Evolutionary conservation across 2,329 filamentous ascomycete genomes (phyloP).

Genomic region (Ophiostoma angusticollis): DNA sequence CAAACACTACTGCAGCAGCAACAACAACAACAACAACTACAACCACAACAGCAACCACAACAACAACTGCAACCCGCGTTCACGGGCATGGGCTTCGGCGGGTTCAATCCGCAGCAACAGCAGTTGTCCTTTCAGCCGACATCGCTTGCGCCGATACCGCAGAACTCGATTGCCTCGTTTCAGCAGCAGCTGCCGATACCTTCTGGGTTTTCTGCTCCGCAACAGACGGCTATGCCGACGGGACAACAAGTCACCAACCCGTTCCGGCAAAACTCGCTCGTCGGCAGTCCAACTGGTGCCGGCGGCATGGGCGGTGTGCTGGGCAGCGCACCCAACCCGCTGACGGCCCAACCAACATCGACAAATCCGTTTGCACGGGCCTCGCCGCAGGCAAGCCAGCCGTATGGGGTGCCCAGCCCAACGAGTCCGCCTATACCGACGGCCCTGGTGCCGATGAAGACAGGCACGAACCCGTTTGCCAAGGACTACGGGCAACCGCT

Average conservation of each 20-base stretch:
- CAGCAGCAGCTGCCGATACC: conserved; percentile 27
- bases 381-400: conserved; percentile 28
- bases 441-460: conserved; percentile 35
- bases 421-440: conserved; percentile 22
- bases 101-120: conserved; percentile 54
- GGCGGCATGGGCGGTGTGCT: neutral
- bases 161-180: conserved; percentile 41
- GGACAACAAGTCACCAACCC: conserved; percentile 68
- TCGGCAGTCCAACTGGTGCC: conserved; percentile 39
- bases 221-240: conserved; percentile 28
- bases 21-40: conserved; percentile 24
- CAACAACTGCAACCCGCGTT: conserved; percentile 35
- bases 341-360: conserved; percentile 43
- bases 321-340: neutral
- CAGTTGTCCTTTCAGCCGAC: conserved; percentile 38
- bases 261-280: conserved; percentile 83
- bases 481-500: conserved; percentile 27
- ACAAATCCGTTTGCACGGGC: conserved; percentile 82
- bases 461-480: conserved; percentile 49
- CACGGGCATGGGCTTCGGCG: conserved; percentile 70
- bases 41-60: conserved; percentile 23
- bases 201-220: conserved; percentile 2
- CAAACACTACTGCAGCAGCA: conserved; percentile 22
- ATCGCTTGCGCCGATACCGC: conserved; percentile 42
- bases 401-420: conserved; percentile 26